A percentile compares a stretch with the other conserved stretches of the same genome.
These are phyloP conservation scores for Chaetothyriales sp. DNA, from an alignment of 2,329 filamentous ascomycete genomes.

Conservation along the genomic window DNA sequence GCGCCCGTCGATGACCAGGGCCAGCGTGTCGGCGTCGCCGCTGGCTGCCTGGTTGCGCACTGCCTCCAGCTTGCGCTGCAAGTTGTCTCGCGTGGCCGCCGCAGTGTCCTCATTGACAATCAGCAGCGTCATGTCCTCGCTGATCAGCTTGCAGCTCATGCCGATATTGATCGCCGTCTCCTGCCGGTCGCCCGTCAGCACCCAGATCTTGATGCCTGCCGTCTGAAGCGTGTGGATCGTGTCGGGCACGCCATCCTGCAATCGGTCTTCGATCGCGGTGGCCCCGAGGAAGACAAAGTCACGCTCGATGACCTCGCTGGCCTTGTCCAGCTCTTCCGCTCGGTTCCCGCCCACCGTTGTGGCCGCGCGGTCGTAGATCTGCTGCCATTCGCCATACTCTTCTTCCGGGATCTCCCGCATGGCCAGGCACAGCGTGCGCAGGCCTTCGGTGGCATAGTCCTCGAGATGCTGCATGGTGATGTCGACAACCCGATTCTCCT, in stretches of 20 bases:
- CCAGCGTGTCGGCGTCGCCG: constrained; percentile 59
- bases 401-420: constrained; percentile 85
- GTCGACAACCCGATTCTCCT: constrained; percentile 76
- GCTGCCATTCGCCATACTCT: constrained; percentile 77
- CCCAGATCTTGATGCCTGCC: constrained; percentile 97
- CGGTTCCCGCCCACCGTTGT: constrained; percentile 88
- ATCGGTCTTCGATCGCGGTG: constrained; percentile 90
- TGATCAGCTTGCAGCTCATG: constrained; percentile 97
- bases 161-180: constrained; percentile 99
- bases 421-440: constrained; percentile 85
- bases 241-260: constrained; percentile 94
- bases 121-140: constrained; percentile 94
- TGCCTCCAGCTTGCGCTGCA: constrained; percentile 86
- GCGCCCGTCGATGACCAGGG: constrained; percentile 90
- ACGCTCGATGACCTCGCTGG: constrained; percentile 85
- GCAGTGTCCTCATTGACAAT: constrained; percentile 88
- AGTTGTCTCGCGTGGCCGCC: constrained; percentile 66
- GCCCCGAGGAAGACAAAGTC: constrained; percentile 85
- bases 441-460: constrained; percentile 91
- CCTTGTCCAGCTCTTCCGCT: constrained; percentile 91
- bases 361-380: constrained; percentile 72
- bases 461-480: constrained; percentile 89
- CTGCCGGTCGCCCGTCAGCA: constrained; percentile 90
- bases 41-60: constrained; percentile 65
- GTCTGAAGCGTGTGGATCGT: constrained; percentile 95